phyloP scores from a whole-genome alignment of 441 rosid species.

The Viola pubescens region DNA sequence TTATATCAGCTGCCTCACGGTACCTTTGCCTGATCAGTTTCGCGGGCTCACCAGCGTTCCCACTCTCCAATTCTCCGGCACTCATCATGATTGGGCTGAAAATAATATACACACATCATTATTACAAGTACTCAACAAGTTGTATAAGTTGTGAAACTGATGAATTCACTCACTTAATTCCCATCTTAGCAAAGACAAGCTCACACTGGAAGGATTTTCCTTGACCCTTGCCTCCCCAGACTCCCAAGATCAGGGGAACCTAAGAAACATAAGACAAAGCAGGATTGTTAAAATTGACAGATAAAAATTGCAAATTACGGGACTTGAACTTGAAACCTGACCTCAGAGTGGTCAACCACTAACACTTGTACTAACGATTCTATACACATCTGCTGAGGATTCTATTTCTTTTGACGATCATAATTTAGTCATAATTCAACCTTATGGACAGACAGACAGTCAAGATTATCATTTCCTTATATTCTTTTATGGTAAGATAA shows the following conservation, averaged over 20 bases:
- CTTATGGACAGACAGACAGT: no score
- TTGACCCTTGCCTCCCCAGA: conserved; percentile 99
- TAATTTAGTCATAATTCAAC: no score
- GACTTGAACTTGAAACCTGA: no score
- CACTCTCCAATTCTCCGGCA: conserved; percentile 97
- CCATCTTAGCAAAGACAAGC: conserved; percentile 96
- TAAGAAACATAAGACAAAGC: conserved; percentile 6
- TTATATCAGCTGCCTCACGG: conserved; percentile 94
- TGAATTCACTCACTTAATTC: conserved; percentile 61
- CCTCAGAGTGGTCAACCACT: no score
- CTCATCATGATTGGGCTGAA: conserved; percentile 99
- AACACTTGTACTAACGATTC: no score
- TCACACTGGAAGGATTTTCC: conserved; percentile 98
- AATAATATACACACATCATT: conserved; percentile 1
- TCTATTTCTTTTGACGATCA: no score
- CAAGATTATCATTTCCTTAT: no score
- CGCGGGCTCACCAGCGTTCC: conserved; percentile 95
- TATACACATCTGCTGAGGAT: no score
- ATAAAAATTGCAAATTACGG: no score
- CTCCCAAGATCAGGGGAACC: conserved; percentile 94
- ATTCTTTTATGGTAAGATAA: no score
- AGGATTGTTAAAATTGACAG: no score
- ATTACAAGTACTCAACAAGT: not conserved
- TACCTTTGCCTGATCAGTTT: conserved; percentile 95
- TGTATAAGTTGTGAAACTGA: not conserved